These are phyloP conservation scores for Naganishia randhawae DNA, from an alignment of 768 basidiomycete species.

Conservation along the genomic window DNA sequence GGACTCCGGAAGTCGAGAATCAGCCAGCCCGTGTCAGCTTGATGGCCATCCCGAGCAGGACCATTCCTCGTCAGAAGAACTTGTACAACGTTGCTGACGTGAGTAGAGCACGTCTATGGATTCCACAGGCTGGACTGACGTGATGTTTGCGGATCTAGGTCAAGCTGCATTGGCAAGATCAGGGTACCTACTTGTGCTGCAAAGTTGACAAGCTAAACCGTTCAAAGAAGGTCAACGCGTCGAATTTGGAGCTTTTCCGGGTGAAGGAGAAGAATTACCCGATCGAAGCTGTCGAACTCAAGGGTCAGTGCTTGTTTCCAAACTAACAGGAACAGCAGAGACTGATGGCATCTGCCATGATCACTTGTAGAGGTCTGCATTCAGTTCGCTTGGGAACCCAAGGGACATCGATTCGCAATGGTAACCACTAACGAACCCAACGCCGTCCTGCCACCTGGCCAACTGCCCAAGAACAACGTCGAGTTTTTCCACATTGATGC, in stretches of 20 bases:
- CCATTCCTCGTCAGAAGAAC: conserved; percentile 86
- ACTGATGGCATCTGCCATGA: conserved; percentile 26
- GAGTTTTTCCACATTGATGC: conserved; percentile 93
- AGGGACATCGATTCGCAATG: conserved; percentile 91
- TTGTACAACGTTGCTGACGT: conserved; percentile 97
- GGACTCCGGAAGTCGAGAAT: conserved; percentile 94
- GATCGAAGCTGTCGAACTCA: conserved; percentile 94
- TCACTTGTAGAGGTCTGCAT: conserved; percentile 71
- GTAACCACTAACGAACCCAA: conserved; percentile 92
- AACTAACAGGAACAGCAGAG: background rate
- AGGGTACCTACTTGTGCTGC: conserved; percentile 96
- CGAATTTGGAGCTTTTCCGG: conserved; percentile 96
- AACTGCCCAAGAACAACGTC: conserved; percentile 93
- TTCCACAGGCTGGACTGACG: background rate
- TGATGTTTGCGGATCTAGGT: conserved; percentile 59
- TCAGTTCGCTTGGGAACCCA: conserved; percentile 99
- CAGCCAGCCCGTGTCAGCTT: conserved; percentile 96
- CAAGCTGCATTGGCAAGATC: conserved; percentile 96
- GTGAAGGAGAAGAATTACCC: conserved; percentile 96
- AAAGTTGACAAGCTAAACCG: conserved; percentile 79
- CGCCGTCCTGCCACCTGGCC: conserved; percentile 80
- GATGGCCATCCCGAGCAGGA: conserved; percentile 78
- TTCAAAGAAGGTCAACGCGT: conserved; percentile 96
- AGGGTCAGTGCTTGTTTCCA: conserved; percentile 58
- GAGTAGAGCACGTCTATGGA: conserved; percentile 42